phyloP scores from a whole-genome alignment of 108 stramenopile genomes.

The Cylindrotheca closterium region DNA sequence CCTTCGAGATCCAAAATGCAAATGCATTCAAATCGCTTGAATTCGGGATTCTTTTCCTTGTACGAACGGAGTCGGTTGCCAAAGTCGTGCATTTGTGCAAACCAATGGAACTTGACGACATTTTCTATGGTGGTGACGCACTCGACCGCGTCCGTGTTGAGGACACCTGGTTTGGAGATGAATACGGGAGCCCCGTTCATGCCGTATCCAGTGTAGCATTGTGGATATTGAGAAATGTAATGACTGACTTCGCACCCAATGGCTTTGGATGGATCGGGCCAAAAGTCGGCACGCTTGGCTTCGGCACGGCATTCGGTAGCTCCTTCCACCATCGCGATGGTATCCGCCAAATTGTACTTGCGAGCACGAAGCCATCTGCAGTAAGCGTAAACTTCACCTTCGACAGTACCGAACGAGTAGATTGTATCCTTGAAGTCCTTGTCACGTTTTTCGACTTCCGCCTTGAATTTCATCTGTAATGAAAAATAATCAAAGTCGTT shows the following conservation, averaged over 20 bases:
- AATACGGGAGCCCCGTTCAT: conserved; percentile 80
- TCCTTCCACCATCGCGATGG: conserved; percentile 82
- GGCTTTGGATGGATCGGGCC: conserved; percentile 63
- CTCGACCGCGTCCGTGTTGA: conserved; percentile 77
- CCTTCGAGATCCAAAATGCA: conserved; percentile 68
- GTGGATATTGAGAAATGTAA: conserved; percentile 79
- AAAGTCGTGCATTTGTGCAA: conserved; percentile 84
- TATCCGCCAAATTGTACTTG: conserved; percentile 59
- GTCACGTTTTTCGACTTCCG: conserved; percentile 43
- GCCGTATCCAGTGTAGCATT: conserved; percentile 70
- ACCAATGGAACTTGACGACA: conserved; percentile 84
- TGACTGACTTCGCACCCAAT: conserved; percentile 66
- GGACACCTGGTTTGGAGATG: conserved; percentile 80
- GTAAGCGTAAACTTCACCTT: conserved; percentile 52
- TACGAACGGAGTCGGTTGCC: conserved; percentile 48
- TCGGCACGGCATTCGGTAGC: conserved; percentile 64
- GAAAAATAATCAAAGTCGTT: background rate
- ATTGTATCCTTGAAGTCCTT: conserved; percentile 49
- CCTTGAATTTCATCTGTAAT: conserved; percentile 49
- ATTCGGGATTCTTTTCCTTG: conserved; percentile 67
- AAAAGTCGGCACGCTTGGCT: conserved; percentile 64
- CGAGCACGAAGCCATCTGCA: conserved; percentile 64
- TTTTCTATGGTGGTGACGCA: conserved; percentile 81
- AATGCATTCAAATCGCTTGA: conserved; percentile 73
- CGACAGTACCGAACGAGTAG: conserved; percentile 49